Evolutionary conservation across 2,329 filamentous ascomycete species (phyloP).

Genomic region (Alternaria sp.): DNA sequence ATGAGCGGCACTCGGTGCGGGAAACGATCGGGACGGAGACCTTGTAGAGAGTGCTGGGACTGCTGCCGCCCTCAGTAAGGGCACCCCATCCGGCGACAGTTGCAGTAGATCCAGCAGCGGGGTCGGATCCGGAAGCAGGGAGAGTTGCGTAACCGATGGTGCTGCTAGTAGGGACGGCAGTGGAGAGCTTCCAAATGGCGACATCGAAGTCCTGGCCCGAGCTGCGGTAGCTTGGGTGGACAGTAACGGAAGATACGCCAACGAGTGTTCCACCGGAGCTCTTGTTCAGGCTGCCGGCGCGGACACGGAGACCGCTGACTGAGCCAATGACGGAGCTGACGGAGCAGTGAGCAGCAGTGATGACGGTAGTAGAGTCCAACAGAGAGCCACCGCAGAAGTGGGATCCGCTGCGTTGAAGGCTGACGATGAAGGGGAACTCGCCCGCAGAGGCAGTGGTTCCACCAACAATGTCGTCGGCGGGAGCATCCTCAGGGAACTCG

Average conservation of each 20-base stretch:
- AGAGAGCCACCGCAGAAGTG: conserved; percentile 43
- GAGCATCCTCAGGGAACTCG: conserved; percentile 14
- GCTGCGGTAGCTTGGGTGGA: conserved; percentile 33
- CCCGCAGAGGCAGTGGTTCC: conserved; percentile 33
- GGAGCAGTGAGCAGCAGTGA: conserved; percentile 43
- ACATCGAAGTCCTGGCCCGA: conserved; percentile 31
- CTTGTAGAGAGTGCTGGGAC: conserved; percentile 32
- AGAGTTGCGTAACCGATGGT: conserved; percentile 36
- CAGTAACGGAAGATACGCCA: conserved; percentile 26
- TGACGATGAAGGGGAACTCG: conserved; percentile 44
- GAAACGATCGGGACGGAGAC: conserved; percentile 41
- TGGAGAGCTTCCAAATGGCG: conserved; percentile 39
- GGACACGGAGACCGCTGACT: conserved; percentile 22
- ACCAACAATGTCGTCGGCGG: conserved; percentile 34
- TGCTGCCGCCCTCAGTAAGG: conserved; percentile 19
- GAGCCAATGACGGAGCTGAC: conserved; percentile 25
- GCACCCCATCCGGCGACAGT: conserved; percentile 42
- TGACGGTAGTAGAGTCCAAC: conserved; percentile 38
- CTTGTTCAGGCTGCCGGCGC: conserved; percentile 31
- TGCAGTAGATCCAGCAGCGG: conserved; percentile 26
- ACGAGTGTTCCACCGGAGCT: conserved; percentile 32
- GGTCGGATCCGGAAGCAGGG: conserved; percentile 34
- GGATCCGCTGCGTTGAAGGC: conserved; percentile 27
- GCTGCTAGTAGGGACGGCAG: conserved; percentile 32
- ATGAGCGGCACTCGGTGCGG: conserved; percentile 32